A percentile compares a stretch with the other conserved stretches of the same genome.
Conservation (phyloP, 2,329 filamentous ascomycete genomes). For the Neofusicoccum sp. region DNA sequence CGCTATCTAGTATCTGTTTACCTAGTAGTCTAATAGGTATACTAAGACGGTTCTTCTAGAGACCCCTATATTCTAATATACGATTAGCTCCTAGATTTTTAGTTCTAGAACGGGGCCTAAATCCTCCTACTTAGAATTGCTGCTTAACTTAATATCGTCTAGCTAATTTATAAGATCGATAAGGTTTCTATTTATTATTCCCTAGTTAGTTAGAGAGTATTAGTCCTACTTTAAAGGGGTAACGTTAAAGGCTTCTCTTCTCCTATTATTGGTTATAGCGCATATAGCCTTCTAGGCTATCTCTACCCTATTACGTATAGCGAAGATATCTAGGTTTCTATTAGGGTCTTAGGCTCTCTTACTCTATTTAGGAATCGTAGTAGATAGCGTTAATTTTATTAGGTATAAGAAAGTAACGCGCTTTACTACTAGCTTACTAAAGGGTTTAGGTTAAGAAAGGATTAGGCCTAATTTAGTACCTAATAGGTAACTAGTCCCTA, state of each 20-base stretch:
- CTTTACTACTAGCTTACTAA: neutral
- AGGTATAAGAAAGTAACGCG: neutral
- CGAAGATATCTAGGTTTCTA: too few relatives aligned
- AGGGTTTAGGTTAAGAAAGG: neutral
- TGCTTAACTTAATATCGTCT: neutral
- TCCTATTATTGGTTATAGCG: too few relatives aligned
- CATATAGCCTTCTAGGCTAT: too few relatives aligned
- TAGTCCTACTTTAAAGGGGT: too few relatives aligned
- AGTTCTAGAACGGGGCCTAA: neutral
- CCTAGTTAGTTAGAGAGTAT: too few relatives aligned
- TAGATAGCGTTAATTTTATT: neutral
- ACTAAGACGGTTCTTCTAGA: neutral
- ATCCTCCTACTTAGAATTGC: neutral
- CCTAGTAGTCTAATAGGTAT: neutral
- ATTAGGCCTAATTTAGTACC: too few relatives aligned
- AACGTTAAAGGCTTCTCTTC: too few relatives aligned
- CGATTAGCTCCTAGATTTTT: neutral
- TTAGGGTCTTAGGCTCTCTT: neutral
- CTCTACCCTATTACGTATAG: too few relatives aligned
- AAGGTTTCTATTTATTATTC: neutral
- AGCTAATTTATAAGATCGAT: neutral
- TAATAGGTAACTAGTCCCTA: too few relatives aligned
- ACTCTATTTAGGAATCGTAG: neutral
- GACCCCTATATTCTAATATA: neutral
- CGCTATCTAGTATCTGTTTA: neutral